A percentile compares a stretch with the other conserved stretches of the same genome.
Evolutionary conservation across 768 basidiomycete species (phyloP).

Genomic region (Termitomyces sp.): DNA sequence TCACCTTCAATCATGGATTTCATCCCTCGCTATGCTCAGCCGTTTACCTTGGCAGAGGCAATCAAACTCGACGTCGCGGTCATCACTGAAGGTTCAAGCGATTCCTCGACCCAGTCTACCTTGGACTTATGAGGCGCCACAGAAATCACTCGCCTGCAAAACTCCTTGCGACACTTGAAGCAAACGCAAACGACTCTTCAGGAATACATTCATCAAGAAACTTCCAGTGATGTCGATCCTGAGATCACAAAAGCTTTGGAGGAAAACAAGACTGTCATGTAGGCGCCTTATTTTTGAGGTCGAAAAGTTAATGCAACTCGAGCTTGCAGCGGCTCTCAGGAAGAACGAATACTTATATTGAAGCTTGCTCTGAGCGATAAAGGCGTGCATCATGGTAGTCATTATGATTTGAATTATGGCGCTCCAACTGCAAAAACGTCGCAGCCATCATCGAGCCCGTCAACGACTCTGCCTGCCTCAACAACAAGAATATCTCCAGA

Average conservation of each 20-base stretch:
- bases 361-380: slow-evolving; percentile 60
- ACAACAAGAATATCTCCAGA: background rate
- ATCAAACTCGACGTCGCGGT: slow-evolving; percentile 55
- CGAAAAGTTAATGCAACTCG: slow-evolving; percentile 1
- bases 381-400: slow-evolving; percentile 41
- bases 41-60: slow-evolving; percentile 67
- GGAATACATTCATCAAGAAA: slow-evolving; percentile 34
- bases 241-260: slow-evolving; percentile 55
- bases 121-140: slow-evolving; percentile 9
- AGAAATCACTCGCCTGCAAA: slow-evolving; percentile 75
- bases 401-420: slow-evolving; percentile 33
- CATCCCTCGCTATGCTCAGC: slow-evolving; percentile 61
- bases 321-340: slow-evolving; percentile 62
- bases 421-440: background rate
- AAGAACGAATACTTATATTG: slow-evolving; percentile 68
- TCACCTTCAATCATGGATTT: slow-evolving; percentile 48
- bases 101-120: background rate
- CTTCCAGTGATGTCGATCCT: slow-evolving; percentile 36
- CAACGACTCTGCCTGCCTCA: background rate
- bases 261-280: slow-evolving; percentile 77
- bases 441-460: background rate
- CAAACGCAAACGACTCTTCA: slow-evolving; percentile 56
- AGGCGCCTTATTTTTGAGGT: slow-evolving; percentile 14
- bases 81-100: slow-evolving; percentile 60
- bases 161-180: slow-evolving; percentile 59